Conservation (phyloP, 371 early-diverging fungal genomes). For the Mucor saturninus region DNA sequence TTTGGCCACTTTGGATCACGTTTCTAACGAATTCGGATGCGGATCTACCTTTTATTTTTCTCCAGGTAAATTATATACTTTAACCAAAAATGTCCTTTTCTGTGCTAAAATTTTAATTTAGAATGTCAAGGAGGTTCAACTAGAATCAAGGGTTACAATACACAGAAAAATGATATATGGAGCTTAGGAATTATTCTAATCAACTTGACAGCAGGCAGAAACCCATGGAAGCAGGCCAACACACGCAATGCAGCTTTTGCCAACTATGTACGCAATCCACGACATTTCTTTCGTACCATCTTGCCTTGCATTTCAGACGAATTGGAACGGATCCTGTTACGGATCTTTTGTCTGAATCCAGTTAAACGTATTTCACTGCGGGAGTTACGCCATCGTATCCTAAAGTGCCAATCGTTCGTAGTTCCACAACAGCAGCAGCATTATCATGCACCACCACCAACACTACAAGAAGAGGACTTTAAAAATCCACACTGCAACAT, state of each 20-base stretch:
- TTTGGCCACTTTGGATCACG: constrained; percentile 68
- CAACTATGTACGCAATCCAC: constrained; percentile 64
- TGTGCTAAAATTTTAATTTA: constrained; percentile 23
- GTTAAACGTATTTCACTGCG: constrained; percentile 68
- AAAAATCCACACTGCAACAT: background rate
- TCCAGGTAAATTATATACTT: constrained; percentile 60
- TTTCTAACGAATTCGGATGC: constrained; percentile 78
- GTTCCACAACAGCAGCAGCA: background rate
- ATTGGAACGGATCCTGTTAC: constrained; percentile 70
- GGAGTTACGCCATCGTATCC: constrained; percentile 64
- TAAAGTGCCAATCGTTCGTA: constrained; percentile 62
- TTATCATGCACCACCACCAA: background rate
- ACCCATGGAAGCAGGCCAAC: constrained; percentile 84
- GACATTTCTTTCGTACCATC: constrained; percentile 64
- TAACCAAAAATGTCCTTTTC: background rate
- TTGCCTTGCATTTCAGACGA: constrained; percentile 71
- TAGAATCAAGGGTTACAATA: constrained; percentile 60
- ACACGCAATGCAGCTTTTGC: constrained; percentile 72
- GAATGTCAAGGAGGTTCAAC: constrained; percentile 76
- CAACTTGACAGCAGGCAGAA: constrained; percentile 76
- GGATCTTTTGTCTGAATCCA: constrained; percentile 78
- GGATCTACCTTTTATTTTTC: constrained; percentile 92
- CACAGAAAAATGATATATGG: constrained; percentile 85
- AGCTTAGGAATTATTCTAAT: constrained; percentile 83
- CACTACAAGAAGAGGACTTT: background rate